Evolutionary conservation across 306 rosid genomes (phyloP).

Genomic region (Purshia tridentata): DNA sequence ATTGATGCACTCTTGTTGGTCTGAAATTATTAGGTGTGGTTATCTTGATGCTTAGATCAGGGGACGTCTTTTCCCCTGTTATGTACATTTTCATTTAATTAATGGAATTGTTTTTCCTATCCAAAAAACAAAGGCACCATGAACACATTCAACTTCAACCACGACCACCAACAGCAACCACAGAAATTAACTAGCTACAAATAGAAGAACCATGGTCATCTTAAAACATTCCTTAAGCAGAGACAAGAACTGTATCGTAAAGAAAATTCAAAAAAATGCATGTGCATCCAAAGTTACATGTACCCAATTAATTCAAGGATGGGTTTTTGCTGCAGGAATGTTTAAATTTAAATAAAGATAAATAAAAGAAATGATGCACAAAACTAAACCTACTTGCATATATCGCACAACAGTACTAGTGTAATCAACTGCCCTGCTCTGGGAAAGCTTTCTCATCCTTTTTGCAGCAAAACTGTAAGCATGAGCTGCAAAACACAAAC

Average conservation of each 20-base stretch:
- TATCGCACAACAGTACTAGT: slow-evolving; percentile 96
- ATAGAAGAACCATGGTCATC: neutral
- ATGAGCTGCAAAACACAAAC: slow-evolving; percentile 54
- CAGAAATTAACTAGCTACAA: neutral
- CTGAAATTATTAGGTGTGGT: neutral
- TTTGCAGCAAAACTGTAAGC: slow-evolving; percentile 81
- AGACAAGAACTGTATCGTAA: neutral
- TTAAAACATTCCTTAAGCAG: neutral
- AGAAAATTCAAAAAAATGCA: neutral
- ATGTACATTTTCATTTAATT: neutral
- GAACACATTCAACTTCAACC: neutral
- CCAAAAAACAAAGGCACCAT: no score
- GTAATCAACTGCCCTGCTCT: slow-evolving; percentile 96
- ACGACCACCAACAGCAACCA: neutral
- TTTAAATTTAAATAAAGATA: no score
- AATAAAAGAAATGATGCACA: neutral
- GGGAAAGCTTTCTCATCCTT: slow-evolving; percentile 91
- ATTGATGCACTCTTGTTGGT: neutral
- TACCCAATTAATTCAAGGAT: neutral
- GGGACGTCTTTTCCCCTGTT: neutral
- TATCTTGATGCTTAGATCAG: neutral
- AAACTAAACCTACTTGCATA: slow-evolving; percentile 58
- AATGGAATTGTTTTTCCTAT: no score
- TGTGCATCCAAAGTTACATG: neutral
- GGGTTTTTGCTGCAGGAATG: neutral